Evolutionary conservation across 805 yeast genomes (phyloP).

Genomic region (Candida tallmaniae): DNA sequence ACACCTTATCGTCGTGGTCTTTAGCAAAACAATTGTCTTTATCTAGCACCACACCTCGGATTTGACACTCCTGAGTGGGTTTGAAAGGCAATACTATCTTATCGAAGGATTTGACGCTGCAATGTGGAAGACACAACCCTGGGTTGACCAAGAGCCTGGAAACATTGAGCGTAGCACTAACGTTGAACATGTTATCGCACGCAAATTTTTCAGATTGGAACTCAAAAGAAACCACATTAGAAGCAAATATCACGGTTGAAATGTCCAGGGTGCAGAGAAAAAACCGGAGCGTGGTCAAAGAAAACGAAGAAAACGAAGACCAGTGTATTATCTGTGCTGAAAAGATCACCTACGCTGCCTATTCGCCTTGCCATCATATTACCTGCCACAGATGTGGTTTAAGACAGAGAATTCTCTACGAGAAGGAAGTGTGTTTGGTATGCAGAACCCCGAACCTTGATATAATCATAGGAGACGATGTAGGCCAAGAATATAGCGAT

Average conservation of each 20-base stretch:
- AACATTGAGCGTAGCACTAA: slow-evolving; percentile 74
- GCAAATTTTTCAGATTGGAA: neutral
- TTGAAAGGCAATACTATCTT: slow-evolving; percentile 52
- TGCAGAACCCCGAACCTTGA: slow-evolving; percentile 70
- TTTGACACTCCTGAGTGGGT: slow-evolving; percentile 23
- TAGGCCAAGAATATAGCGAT: slow-evolving; percentile 32
- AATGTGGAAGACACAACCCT: slow-evolving; percentile 63
- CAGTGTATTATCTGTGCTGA: slow-evolving; percentile 85
- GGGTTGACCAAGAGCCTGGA: slow-evolving; percentile 59
- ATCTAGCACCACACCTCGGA: slow-evolving; percentile 80
- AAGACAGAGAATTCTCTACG: slow-evolving; percentile 76
- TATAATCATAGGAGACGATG: slow-evolving; percentile 54
- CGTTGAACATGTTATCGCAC: slow-evolving; percentile 44
- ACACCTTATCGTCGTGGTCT: slow-evolving; percentile 73
- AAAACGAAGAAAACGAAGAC: slow-evolving; percentile 3
- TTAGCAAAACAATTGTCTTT: slow-evolving; percentile 94
- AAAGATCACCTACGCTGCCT: slow-evolving; percentile 54
- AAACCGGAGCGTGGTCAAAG: neutral
- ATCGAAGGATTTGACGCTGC: slow-evolving; percentile 52
- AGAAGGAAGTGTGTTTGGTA: slow-evolving; percentile 69
- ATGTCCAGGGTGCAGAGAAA: neutral
- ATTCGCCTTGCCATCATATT: slow-evolving; percentile 79
- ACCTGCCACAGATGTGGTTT: slow-evolving; percentile 82
- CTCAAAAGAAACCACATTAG: slow-evolving; percentile 1
- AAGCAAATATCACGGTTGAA: neutral